These are phyloP conservation scores for Erigeron philadelphicus DNA, from an alignment of 140 eudicot species.

Conservation along the genomic window DNA sequence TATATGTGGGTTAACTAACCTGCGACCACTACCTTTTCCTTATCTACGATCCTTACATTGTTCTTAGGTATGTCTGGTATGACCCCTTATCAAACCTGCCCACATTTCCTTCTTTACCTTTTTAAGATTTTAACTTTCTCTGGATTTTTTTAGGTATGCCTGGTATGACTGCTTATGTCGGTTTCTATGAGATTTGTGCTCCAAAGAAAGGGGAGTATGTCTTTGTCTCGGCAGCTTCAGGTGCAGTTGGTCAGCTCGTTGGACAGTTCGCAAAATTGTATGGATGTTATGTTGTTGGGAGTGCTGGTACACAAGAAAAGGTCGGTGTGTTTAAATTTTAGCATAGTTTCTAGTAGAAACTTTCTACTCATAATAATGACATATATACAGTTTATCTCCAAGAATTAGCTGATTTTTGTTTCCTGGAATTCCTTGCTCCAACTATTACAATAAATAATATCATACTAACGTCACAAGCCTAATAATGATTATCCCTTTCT, in stretches of 20 bases:
- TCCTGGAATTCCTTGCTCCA: neutral
- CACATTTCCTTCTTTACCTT: too few relatives aligned
- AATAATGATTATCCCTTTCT: neutral
- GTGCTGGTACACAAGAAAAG: constrained; percentile 75
- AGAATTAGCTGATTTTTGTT: neutral
- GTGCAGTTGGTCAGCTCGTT: constrained; percentile 82
- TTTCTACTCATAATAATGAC: neutral
- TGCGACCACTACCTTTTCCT: too few relatives aligned
- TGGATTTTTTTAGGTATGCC: constrained; percentile 12
- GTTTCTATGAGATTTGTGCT: constrained; percentile 24
- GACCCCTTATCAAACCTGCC: too few relatives aligned
- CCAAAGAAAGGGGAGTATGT: constrained; percentile 71
- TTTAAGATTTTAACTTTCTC: too few relatives aligned
- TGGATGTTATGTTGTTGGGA: constrained; percentile 80
- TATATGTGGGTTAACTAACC: too few relatives aligned
- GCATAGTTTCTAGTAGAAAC: too few relatives aligned
- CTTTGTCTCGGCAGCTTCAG: constrained; percentile 70
- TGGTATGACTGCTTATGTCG: constrained; percentile 16
- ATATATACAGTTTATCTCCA: too few relatives aligned
- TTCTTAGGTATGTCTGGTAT: too few relatives aligned
- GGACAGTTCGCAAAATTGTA: constrained; percentile 71
- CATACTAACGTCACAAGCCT: neutral
- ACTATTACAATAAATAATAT: neutral
- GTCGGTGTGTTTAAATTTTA: constrained; percentile 17
- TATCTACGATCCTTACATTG: too few relatives aligned